Evolutionary conservation across 2,329 filamentous ascomycete genomes (phyloP).

Genomic region (Epichloe aotearoae): DNA sequence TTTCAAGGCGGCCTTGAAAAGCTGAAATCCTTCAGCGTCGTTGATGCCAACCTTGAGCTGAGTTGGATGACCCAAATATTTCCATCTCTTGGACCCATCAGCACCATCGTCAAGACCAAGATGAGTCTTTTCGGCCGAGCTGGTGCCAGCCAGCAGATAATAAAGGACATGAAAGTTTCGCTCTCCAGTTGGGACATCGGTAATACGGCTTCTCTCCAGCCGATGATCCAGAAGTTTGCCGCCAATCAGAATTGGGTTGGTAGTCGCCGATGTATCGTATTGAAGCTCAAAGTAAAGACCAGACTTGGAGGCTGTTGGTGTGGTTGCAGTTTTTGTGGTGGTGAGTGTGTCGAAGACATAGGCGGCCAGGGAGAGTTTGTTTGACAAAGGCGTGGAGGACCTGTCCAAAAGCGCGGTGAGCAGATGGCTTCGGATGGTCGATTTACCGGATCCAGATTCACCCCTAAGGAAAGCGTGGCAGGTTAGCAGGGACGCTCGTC

Average conservation of each 20-base stretch:
- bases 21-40: conserved; percentile 86
- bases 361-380: conserved; percentile 81
- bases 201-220: conserved; percentile 80
- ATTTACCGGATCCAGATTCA: conserved; percentile 93
- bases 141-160: conserved; percentile 88
- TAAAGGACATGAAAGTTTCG: conserved; percentile 94
- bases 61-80: conserved; percentile 89
- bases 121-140: conserved; percentile 78
- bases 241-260: conserved; percentile 78
- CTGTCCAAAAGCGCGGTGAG: conserved; percentile 76
- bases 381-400: conserved; percentile 83
- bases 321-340: conserved; percentile 92
- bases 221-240: conserved; percentile 91
- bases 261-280: conserved; percentile 79
- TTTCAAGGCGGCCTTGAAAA: conserved; percentile 90
- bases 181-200: conserved; percentile 87
- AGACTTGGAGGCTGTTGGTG: conserved; percentile 87
- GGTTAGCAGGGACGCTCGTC: neutral
- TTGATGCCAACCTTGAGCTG: conserved; percentile 97
- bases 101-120: conserved; percentile 45
- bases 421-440: conserved; percentile 80
- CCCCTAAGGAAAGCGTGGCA: conserved; percentile 42
- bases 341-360: conserved; percentile 95
- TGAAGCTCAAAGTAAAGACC: conserved; percentile 93
- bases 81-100: conserved; percentile 66